Percentiles rank a stretch among this genome's conserved stretches.
Evolutionary conservation across 805 yeast genomes (phyloP).

Genomic region (Suhomyces kilbournensis): DNA sequence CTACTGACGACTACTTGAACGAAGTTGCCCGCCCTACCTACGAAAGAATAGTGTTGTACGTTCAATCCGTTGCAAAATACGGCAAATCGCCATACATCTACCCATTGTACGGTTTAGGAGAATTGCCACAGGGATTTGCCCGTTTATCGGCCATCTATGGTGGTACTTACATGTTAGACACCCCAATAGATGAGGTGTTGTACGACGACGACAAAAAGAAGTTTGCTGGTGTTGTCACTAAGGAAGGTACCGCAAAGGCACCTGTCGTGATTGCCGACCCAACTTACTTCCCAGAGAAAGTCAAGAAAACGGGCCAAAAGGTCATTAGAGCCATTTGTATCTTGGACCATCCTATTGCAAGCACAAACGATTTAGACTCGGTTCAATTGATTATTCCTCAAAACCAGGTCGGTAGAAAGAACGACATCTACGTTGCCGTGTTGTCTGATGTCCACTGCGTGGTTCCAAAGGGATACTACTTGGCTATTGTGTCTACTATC

Average conservation of each 20-base stretch:
- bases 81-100: slow-evolving; percentile 96
- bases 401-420: slow-evolving; percentile 87
- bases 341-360: slow-evolving; percentile 83
- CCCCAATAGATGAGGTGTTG: slow-evolving; percentile 87
- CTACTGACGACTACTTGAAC: slow-evolving; percentile 83
- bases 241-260: slow-evolving; percentile 88
- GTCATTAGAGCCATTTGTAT: slow-evolving; percentile 87
- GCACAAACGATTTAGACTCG: slow-evolving; percentile 79
- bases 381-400: slow-evolving; percentile 95
- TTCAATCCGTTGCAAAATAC: slow-evolving; percentile 87
- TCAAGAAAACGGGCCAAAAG: slow-evolving; percentile 64
- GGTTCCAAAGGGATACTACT: slow-evolving; percentile 79
- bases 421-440: slow-evolving; percentile 92
- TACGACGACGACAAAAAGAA: slow-evolving; percentile 54
- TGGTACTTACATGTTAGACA: slow-evolving; percentile 97
- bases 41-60: slow-evolving; percentile 80
- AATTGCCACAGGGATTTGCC: slow-evolving; percentile 98
- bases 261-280: slow-evolving; percentile 97
- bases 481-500: slow-evolving; percentile 92
- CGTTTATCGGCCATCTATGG: slow-evolving; percentile 96
- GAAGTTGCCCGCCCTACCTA: slow-evolving; percentile 91
- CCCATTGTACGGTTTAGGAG: slow-evolving; percentile 95
- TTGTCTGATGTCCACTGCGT: slow-evolving; percentile 88
- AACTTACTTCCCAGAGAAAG: slow-evolving; percentile 88
- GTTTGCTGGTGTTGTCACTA: slow-evolving; percentile 84